Base-by-base conservation (phyloP, 768 basidiomycete species). In the Rhodotorula babjevae region DNA sequence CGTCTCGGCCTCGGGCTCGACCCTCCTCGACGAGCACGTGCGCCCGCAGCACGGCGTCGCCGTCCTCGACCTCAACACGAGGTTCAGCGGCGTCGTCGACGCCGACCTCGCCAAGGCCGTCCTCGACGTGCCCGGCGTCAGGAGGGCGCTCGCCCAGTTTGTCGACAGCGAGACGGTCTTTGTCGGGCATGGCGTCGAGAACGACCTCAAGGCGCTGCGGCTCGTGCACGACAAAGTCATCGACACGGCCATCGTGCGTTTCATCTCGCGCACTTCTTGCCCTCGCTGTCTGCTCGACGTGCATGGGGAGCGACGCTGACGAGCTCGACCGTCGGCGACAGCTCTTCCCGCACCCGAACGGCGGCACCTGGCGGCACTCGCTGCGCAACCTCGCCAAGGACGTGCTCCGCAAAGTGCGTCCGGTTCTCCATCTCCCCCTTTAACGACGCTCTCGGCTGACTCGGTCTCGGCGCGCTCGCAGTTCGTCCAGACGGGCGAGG, bases 181-280 rank as follows among this genome's bases (percentile, higher is more conserved):
- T 49, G 88, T 97, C 66, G 95, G 95, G 3, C 90, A 90, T 81
- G 91, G 89, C 0, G 84, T 98, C 29, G 95, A 98, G 73, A 98
- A 98, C 80, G 96, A 99, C 79, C 82, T 99, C 75, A 90, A 89
- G 80, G 89, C 95, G 15, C 82, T 99, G 73, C 85, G 96, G 25
- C 87, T 98, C 77, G 82, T 98, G 2, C 96, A 99, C 80, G 65
- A 86, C 70, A 86, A 84, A 72, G 88, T 92, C 71, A 85, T 99
- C 44, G 96, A 99, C 78, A 98, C 96, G 0, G 89, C 87, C 0
- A 82, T 90, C 25, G 81, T 83, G 53, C 72, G 81, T 18, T 47
- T 14, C 12, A 14, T 36, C 36, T n/a, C 12, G 18, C 61, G 0
- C 59, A 18, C 42, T 18, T 25, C 16, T 49, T 33, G 27, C 36